Evolutionary conservation across 257 asterid species (phyloP).

Genomic region (Verbena officinalis): DNA sequence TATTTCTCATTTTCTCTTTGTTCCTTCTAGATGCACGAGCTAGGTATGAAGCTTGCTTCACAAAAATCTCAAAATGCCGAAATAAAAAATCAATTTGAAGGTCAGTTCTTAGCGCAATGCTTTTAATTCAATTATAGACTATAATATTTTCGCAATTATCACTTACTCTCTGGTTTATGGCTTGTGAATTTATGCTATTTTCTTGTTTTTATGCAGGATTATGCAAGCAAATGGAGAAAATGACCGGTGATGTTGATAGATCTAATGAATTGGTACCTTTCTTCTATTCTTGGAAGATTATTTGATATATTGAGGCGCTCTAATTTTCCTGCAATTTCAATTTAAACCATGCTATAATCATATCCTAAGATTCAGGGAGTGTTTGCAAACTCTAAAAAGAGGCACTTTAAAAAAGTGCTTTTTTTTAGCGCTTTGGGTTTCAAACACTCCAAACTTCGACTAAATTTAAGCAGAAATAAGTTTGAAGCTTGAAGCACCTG

Average conservation of each 20-base stretch:
- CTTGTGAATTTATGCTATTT: neutral
- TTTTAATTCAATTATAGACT: neutral
- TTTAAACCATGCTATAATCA: too few species aligned
- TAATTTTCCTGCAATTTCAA: too few species aligned
- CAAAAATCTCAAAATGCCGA: slow-evolving; percentile 85
- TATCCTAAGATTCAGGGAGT: too few species aligned
- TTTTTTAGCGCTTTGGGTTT: too few species aligned
- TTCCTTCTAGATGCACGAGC: slow-evolving; percentile 74
- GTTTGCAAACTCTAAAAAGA: too few species aligned
- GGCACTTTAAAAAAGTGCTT: too few species aligned
- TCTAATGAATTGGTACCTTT: slow-evolving; percentile 86
- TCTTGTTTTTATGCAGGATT: slow-evolving; percentile 56
- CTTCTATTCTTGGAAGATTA: neutral
- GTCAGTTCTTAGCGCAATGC: slow-evolving; percentile 35
- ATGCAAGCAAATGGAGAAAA: slow-evolving; percentile 76
- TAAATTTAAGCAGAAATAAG: too few species aligned
- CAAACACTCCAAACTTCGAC: too few species aligned
- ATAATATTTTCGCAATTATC: neutral
- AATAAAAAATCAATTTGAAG: slow-evolving; percentile 81
- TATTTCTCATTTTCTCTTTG: slow-evolving; percentile 6
- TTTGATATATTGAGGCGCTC: too few species aligned
- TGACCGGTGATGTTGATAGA: slow-evolving; percentile 74
- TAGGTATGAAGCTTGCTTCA: slow-evolving; percentile 76
- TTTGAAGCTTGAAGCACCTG: too few species aligned
- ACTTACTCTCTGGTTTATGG: neutral